Percentiles rank a stretch among this genome's conserved stretches.
Evolutionary conservation across 2,329 filamentous ascomycete genomes (phyloP).

Genomic region (Pestalotiopsis fici): DNA sequence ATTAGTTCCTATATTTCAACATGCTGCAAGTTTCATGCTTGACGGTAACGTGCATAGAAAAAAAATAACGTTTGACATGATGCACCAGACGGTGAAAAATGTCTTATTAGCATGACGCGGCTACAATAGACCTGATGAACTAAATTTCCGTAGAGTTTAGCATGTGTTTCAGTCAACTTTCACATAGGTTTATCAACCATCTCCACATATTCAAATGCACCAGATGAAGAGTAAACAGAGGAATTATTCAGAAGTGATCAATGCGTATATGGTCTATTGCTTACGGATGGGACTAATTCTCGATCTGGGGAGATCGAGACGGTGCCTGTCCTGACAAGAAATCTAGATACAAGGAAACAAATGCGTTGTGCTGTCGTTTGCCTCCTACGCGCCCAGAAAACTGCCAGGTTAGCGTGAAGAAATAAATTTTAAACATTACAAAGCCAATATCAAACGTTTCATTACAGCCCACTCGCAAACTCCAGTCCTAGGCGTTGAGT

Average conservation of each 20-base stretch:
- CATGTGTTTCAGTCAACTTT: not conserved
- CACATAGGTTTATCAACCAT: not conserved
- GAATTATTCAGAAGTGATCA: not conserved
- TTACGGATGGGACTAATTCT: constrained; percentile 1
- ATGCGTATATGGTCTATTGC: constrained; percentile 4
- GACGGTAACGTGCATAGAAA: not conserved
- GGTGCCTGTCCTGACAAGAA: not conserved
- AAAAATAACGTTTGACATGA: not conserved
- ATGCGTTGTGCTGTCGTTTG: not conserved
- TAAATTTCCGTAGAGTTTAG: not conserved
- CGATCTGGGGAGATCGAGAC: not conserved
- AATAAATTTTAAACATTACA: constrained; percentile 7
- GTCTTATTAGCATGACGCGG: not conserved
- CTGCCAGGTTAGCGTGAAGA: not conserved
- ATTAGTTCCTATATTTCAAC: not conserved
- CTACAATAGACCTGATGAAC: not conserved
- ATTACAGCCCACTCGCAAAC: not conserved
- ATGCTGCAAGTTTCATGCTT: not conserved
- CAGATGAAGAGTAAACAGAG: not conserved
- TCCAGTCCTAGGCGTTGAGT: not conserved
- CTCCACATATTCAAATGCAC: not conserved
- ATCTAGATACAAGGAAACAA: constrained; percentile 3
- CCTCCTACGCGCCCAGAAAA: not conserved
- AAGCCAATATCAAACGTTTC: constrained; percentile 1
- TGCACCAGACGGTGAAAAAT: not conserved